A percentile compares a stretch with the other conserved stretches of the same genome.
Evolutionary conservation across 1,139 yeast genomes (phyloP).

Genomic region (Suhomyces guaymorum): DNA sequence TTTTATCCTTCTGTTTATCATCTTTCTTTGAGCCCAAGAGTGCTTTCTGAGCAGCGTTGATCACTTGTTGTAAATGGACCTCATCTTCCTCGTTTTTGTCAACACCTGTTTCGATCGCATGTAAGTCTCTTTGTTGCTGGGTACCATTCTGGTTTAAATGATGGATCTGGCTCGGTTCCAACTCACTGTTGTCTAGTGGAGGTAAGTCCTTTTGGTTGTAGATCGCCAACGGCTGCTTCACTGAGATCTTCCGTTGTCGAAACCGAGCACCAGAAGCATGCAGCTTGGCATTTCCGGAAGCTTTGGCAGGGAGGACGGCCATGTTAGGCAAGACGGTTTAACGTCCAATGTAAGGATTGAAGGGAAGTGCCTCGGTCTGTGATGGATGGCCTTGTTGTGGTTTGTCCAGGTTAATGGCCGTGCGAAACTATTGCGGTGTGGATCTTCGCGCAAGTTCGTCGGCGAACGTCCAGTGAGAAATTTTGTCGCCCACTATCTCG

Average conservation of each 20-base stretch:
- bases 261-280: constrained; percentile 64
- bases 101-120: constrained; percentile 95
- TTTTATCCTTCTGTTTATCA: constrained; percentile 35
- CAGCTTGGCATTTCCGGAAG: constrained; percentile 35
- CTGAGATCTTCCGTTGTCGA: constrained; percentile 88
- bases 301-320: constrained; percentile 23
- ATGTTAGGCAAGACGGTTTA: constrained; percentile 11
- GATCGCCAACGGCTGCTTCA: constrained; percentile 83
- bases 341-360: constrained; percentile 4
- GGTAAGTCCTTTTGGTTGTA: constrained; percentile 79
- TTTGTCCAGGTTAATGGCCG: constrained; percentile 3
- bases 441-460: constrained; percentile 14
- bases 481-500: constrained; percentile 6
- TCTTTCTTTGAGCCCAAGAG: constrained; percentile 38
- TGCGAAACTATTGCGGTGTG: constrained; percentile 14
- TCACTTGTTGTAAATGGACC: constrained; percentile 91
- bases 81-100: constrained; percentile 98
- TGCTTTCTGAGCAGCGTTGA: constrained; percentile 71
- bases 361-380: constrained; percentile 3
- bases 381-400: constrained; percentile 7
- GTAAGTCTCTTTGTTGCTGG: constrained; percentile 79
- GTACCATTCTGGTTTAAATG: constrained; percentile 41
- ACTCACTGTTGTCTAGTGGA: constrained; percentile 57
- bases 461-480: constrained; percentile 7
- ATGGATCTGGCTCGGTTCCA: constrained; percentile 49